Conservation (phyloP, 805 yeast species). For the Saccharomycopsis olivae region DNA sequence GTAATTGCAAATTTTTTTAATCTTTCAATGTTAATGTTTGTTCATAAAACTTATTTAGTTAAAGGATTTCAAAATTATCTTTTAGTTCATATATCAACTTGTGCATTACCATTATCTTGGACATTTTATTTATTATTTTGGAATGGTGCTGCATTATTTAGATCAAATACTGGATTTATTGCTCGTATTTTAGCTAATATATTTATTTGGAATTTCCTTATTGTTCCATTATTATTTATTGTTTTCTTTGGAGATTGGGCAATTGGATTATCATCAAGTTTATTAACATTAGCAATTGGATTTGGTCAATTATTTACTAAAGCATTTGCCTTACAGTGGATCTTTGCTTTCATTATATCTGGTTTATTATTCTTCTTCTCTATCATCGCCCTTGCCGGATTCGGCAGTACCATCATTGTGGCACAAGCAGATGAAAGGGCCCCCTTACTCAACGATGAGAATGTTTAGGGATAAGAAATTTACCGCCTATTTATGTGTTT, state of each 20-base stretch:
- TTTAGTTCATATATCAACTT: conserved; percentile 51
- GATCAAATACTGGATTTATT: conserved; percentile 39
- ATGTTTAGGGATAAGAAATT: background rate
- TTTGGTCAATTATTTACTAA: conserved; percentile 60
- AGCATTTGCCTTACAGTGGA: conserved; percentile 75
- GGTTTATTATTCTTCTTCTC: conserved; percentile 44
- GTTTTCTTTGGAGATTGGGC: conserved; percentile 61
- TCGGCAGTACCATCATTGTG: background rate
- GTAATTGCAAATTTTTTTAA: conserved; percentile 51
- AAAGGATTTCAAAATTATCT: conserved; percentile 42
- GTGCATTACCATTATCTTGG: conserved; percentile 72
- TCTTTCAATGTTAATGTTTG: conserved; percentile 41
- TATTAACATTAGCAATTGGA: conserved; percentile 55
- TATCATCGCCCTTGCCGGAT: conserved; percentile 36
- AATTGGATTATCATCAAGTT: conserved; percentile 47
- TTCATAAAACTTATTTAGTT: conserved; percentile 49
- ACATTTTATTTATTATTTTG: conserved; percentile 62
- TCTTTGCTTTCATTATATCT: conserved; percentile 63
- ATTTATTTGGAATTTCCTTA: conserved; percentile 66
- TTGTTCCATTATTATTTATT: conserved; percentile 51
- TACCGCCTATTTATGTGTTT: background rate
- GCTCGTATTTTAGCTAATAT: conserved; percentile 64
- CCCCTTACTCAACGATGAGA: conserved; percentile 2
- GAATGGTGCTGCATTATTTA: conserved; percentile 75
- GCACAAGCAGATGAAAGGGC: conserved; percentile 3